These are phyloP conservation scores for Clathrospora elynae DNA, from an alignment of 2,329 filamentous ascomycete genomes.

Conservation along the genomic window DNA sequence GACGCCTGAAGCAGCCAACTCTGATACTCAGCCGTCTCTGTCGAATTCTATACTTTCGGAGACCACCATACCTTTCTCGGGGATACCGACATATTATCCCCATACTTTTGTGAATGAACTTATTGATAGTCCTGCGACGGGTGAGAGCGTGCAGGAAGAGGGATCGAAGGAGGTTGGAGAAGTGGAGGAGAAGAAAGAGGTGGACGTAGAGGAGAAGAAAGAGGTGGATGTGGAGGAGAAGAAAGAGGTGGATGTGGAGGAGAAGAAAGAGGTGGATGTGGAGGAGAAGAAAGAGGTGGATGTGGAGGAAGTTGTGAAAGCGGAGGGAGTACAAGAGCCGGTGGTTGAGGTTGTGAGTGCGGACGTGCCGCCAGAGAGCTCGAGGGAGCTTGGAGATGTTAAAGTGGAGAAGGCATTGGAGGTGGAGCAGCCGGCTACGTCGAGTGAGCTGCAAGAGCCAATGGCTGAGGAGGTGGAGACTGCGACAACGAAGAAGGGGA, in stretches of 20 bases:
- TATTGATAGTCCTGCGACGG: slow-evolving; percentile 24
- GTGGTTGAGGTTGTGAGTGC: slow-evolving; percentile 9
- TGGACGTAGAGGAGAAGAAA: slow-evolving; percentile 5
- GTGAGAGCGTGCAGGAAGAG: slow-evolving; percentile 9
- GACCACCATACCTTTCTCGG: slow-evolving; percentile 36
- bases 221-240: not conserved
- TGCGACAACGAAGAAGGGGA: slow-evolving; percentile 17
- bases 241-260: not conserved
- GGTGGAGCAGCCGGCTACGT: slow-evolving; percentile 2
- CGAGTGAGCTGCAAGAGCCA: slow-evolving; percentile 5
- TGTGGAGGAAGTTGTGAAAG: slow-evolving; percentile 4
- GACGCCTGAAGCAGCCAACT: slow-evolving; percentile 41
- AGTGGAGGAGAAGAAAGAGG: slow-evolving; percentile 2
- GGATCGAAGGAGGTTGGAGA: slow-evolving; percentile 6
- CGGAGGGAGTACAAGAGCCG: slow-evolving; percentile 11
- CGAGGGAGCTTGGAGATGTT: not conserved
- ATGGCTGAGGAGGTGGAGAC: slow-evolving; percentile 9
- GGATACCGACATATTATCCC: slow-evolving; percentile 39
- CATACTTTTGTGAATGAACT: slow-evolving; percentile 29
- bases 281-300: slow-evolving; percentile 9
- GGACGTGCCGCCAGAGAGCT: slow-evolving; percentile 1
- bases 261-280: slow-evolving; percentile 1
- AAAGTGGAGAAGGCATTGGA: not conserved
- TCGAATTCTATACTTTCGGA: slow-evolving; percentile 36
- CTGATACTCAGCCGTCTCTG: slow-evolving; percentile 41